Evolutionary conservation across 1,284 basidiomycete species (phyloP).

Genomic region (Cronartium quercuum): DNA sequence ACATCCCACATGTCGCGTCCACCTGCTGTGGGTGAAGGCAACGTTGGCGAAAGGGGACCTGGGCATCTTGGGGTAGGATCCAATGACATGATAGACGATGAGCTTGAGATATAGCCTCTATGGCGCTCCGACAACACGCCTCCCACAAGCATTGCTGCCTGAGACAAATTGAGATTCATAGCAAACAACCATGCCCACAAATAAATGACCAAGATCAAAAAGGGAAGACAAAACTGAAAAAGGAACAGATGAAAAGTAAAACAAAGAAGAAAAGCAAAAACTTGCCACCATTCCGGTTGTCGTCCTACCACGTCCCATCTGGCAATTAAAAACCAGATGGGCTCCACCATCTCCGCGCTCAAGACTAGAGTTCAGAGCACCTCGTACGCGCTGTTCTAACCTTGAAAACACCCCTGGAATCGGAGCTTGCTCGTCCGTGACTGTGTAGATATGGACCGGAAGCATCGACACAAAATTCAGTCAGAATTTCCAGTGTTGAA

Average conservation of each 20-base stretch:
- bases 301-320: slow-evolving; percentile 64
- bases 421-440: slow-evolving; percentile 89
- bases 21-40: slow-evolving; percentile 48
- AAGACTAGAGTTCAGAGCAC: slow-evolving; percentile 58
- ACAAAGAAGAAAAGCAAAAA: too few species aligned
- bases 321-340: slow-evolving; percentile 82
- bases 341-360: slow-evolving; percentile 44
- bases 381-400: slow-evolving; percentile 66
- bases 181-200: too few species aligned
- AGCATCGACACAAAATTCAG: too few species aligned
- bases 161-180: slow-evolving; percentile 54
- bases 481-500: too few species aligned
- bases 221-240: neutral
- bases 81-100: slow-evolving; percentile 42
- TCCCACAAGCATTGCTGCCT: slow-evolving; percentile 72
- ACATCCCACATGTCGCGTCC: slow-evolving; percentile 45
- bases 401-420: slow-evolving; percentile 74
- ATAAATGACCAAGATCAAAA: too few species aligned
- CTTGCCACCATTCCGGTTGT: slow-evolving; percentile 70
- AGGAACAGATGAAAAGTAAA: neutral
- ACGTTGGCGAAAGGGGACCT: slow-evolving; percentile 57
- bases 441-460: slow-evolving; percentile 51
- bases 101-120: neutral
- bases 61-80: slow-evolving; percentile 51
- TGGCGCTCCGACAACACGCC: slow-evolving; percentile 34